Base-by-base conservation (phyloP, 1,139 yeast species). In the Tardiomyces depauwii region DNA sequence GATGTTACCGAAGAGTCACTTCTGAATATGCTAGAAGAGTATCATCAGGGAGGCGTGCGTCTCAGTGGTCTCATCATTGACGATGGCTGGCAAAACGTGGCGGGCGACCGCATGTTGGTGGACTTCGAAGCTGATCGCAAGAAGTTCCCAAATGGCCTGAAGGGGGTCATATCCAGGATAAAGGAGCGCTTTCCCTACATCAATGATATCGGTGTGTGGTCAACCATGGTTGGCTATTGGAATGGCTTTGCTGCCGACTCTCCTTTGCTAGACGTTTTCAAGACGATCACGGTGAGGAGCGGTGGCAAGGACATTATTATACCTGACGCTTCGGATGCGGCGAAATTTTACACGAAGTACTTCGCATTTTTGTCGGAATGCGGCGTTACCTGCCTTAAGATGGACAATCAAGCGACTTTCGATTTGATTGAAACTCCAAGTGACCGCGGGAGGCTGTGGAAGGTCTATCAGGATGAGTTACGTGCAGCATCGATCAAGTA, bases 191-290 rank as follows among this genome's bases (percentile, higher is more conserved):
- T 55, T 45, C 62, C 64, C 2, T 61, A 61, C 45, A 53, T 61
- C 33, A 45, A 42, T 40, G 61, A 61, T 23, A 55, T 61, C 40
- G 64, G 62, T 1, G 65, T 61, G 13, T 60, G 64, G 64, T 60
- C 60, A 18, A 59, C 65, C 1, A 44, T 61, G 14, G 48, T 50
- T 6, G 65, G 65, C 6, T 60, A 58, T 42, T 61, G 64, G 63
- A 53, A 58, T 43, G 65, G 64, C 2, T 46, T 60, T 18, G 50
- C 47, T 2, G 60, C 55, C 3, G 50, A 49, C 32, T 42, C 58
- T 16, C 60, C 55, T 27, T 33, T 49, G 42, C 41, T 41, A 18
- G 58, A 56, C 44, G 49, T 32, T 7, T 27, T 44, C 16, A 40
- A 43, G 12, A 40, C 44, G 38, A 48, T 45, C n/a, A 23, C 33